phyloP scores from a whole-genome alignment of 2,329 filamentous ascomycete species.

The Magnaporthiopsis incrustans region DNA sequence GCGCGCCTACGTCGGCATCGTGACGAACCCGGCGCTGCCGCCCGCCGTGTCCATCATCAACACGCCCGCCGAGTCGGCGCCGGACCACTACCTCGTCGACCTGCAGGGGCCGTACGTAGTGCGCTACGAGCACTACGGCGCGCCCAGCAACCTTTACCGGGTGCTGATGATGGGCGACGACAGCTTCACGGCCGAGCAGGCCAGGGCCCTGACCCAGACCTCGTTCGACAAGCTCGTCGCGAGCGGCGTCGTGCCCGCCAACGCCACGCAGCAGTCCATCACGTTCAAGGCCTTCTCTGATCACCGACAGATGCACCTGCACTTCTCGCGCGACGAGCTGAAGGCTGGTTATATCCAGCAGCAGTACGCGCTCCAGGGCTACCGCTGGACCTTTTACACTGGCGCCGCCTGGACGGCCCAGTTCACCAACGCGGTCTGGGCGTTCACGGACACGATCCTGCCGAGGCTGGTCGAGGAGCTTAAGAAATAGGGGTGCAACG shows the following conservation, averaged over 20 bases:
- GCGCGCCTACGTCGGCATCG: constrained; percentile 23
- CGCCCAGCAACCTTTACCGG: constrained; percentile 17
- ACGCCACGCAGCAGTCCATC: constrained; percentile 10
- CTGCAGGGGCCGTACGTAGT: constrained; percentile 20
- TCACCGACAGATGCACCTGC: constrained; percentile 24
- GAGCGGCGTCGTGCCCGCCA: constrained; percentile 15
- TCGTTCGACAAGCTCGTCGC: constrained; percentile 17
- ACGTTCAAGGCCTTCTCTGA: constrained; percentile 20
- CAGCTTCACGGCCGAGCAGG: constrained; percentile 12
- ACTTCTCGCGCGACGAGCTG: constrained; percentile 21
- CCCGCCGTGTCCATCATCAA: constrained; percentile 20
- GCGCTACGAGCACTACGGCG: constrained; percentile 20
- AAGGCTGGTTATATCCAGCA: constrained; percentile 26
- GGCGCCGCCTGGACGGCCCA: constrained; percentile 25
- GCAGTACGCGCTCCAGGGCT: constrained; percentile 29
- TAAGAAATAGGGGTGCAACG: background rate
- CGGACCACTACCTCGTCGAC: constrained; percentile 19
- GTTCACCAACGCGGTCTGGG: constrained; percentile 25
- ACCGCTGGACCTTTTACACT: constrained; percentile 31
- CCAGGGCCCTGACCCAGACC: constrained; percentile 17
- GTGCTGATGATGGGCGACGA: constrained; percentile 19
- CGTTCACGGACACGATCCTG: constrained; percentile 15
- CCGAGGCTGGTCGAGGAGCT: background rate
- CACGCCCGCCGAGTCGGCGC: constrained; percentile 17
- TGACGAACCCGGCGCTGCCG: constrained; percentile 23